Base-by-base conservation (phyloP, 768 basidiomycete genomes). In the Suillus discolor region DNA sequence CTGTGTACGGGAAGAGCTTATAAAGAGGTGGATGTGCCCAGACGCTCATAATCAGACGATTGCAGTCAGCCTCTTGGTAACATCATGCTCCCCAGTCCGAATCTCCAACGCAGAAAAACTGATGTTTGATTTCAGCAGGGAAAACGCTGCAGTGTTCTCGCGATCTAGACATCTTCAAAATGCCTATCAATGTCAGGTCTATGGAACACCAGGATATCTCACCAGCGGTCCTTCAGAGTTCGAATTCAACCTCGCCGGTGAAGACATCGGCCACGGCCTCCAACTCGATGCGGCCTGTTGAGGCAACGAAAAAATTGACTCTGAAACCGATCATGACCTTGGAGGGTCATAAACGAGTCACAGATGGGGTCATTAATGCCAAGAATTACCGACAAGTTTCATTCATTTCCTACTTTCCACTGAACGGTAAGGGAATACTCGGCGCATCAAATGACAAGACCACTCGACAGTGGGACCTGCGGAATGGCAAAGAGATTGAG, bases 381-480 rank as follows among this genome's bases (percentile, higher is more conserved):
- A n/a, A n/a, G n/a, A n/a, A n/a, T n/a, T 11, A 5, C 45, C 13
- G n/a, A 16, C 18, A 25, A 0, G 3, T 51, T 53, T 31, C 53
- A 13, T 34, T 3, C 53, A 55, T 65, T 25, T 39, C 61, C 38
- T 68, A 65, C 61, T 51, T 67, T n/a, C 67, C 67, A 2, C n/a
- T n/a, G n/a, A 66, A 66, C 41, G 61, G 65, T 0, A 54, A 62
- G 39, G 2, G 6, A 55, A 57, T 57, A 34, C 25, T 49, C 12
- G 44, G 62, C 23, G 69, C 65, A 4, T 67, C 67, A 8, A 44
- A 20, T 1, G 74, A 73, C 36, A 49, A 45, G 57, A 39, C 57
- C 15, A 16, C 2, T 39, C 57, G 57, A 38, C 57, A 9, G 25
- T 57, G 57, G 38, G 57, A 57, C 15, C 36, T 57, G 38, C 57